Evolutionary conservation across 805 yeast genomes (phyloP), one percentile per base, ranked within the genome.

Genomic region (Sungouiozyma ichnusensis): DNA sequence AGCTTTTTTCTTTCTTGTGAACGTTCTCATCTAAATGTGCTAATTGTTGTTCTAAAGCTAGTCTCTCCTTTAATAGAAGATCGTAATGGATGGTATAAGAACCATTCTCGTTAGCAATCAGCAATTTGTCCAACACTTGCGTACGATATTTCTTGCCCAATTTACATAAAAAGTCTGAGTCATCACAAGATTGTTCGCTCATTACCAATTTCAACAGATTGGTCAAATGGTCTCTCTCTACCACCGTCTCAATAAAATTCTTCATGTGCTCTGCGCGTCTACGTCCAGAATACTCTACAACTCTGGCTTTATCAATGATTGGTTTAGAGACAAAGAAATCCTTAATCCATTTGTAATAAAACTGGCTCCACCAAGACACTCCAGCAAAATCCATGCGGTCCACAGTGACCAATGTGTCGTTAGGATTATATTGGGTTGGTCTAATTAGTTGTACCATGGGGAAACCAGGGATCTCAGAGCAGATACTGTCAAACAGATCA

Each of bases 361-460:
- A 15, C 9, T 37, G 38, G 14, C 38, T 15, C 24, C 42, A 43
- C 36, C 46, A 41, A 2, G 33, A 29, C 31, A 19, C 20, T 11
- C 38, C 34, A 9, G 29, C 40, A 15, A 18, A 31, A 14, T 35
- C 42, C 29, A 24, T 7, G 11, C 29, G 6, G 13, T 20, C 31
- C 3, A 33, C 36, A 8, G 16, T 9, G 2, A 20, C 20, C 3
- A 20, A n/a, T 20, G 37, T 7, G 13, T 11, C 36, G 15, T 24
- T 11, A 11, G 6, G 11, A 6, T 6, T 24, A 7, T 24, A 11
- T 24, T 7, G 7, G 1, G 19, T 73, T 32, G 78, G 76, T 36
- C 65, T 66, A 51, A 82, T 74, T 47, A 81, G 61, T 49, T 69
- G 69, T 41, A 85, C 56, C 33, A 79, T 74, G 3, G 95, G 95